These are phyloP conservation scores for Fraxinus xanthoxyloides DNA, from an alignment of 305 asterid species.

Conservation along the genomic window DNA sequence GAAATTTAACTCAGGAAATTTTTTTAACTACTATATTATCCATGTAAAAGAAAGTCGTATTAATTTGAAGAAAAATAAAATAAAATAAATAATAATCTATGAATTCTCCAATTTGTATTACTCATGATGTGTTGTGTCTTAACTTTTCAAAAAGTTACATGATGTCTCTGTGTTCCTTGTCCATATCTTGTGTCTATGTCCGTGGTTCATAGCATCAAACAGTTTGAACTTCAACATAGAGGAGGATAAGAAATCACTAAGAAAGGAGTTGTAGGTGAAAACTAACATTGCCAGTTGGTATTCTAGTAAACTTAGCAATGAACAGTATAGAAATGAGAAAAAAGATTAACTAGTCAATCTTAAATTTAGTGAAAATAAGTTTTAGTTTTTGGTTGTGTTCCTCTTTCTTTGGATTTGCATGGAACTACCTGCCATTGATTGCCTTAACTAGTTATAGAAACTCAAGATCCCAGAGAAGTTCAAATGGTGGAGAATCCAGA, in stretches of 20 bases:
- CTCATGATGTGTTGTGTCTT: background rate
- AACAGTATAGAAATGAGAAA: background rate
- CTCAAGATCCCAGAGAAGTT: background rate
- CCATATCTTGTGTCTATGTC: background rate
- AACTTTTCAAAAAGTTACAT: background rate
- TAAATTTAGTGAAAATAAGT: background rate
- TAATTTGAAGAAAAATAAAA: background rate
- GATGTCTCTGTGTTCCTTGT: background rate
- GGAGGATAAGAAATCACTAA: background rate
- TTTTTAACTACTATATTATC: background rate
- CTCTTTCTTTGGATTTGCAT: background rate
- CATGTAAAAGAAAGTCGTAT: background rate
- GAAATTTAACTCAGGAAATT: background rate
- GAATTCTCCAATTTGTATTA: background rate
- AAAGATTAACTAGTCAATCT: background rate
- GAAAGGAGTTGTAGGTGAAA: background rate
- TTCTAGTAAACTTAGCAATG: background rate
- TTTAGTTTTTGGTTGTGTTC: background rate
- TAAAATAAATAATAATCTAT: background rate
- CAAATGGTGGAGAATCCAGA: background rate
- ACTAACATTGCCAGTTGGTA: background rate
- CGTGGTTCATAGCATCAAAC: background rate
- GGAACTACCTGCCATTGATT: background rate
- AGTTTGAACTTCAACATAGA: background rate
- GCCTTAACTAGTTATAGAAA: background rate